phyloP scores from a whole-genome alignment of 768 basidiomycete genomes.

The Russula sp. region DNA sequence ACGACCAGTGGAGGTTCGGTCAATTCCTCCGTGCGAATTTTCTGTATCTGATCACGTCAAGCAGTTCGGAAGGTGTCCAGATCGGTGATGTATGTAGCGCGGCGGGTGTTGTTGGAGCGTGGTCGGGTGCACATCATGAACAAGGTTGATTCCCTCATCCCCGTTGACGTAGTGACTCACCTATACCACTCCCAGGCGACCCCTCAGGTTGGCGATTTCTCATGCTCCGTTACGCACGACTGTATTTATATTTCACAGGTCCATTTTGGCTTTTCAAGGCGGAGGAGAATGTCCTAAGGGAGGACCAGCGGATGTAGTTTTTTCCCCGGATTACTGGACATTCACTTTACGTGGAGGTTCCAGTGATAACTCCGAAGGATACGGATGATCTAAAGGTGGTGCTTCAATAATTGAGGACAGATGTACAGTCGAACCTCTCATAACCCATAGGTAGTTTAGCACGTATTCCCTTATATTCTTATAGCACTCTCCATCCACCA shows the following conservation, averaged over 20 bases:
- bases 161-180: background rate
- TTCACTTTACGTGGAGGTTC: background rate
- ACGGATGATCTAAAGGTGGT: background rate
- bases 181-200: slow-evolving; percentile 40
- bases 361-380: background rate
- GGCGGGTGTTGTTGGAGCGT: slow-evolving; percentile 59
- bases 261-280: slow-evolving; percentile 67
- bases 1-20: slow-evolving; percentile 54
- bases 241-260: slow-evolving; percentile 34
- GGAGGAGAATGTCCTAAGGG: slow-evolving; percentile 17
- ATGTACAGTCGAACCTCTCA: too few relatives aligned
- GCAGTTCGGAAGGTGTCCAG: slow-evolving; percentile 64
- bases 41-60: slow-evolving; percentile 1
- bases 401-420: background rate
- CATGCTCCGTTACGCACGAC: background rate
- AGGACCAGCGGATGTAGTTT: slow-evolving; percentile 6
- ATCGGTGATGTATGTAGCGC: slow-evolving; percentile 61
- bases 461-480: too few relatives aligned
- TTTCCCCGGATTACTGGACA: background rate
- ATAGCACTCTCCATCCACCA: too few relatives aligned
- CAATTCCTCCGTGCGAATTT: background rate
- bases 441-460: too few relatives aligned
- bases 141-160: slow-evolving; percentile 37
- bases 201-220: slow-evolving; percentile 48
- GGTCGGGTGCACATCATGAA: slow-evolving; percentile 57